Conservation (phyloP, 2,329 filamentous ascomycete genomes). For the Nemania diffusa region DNA sequence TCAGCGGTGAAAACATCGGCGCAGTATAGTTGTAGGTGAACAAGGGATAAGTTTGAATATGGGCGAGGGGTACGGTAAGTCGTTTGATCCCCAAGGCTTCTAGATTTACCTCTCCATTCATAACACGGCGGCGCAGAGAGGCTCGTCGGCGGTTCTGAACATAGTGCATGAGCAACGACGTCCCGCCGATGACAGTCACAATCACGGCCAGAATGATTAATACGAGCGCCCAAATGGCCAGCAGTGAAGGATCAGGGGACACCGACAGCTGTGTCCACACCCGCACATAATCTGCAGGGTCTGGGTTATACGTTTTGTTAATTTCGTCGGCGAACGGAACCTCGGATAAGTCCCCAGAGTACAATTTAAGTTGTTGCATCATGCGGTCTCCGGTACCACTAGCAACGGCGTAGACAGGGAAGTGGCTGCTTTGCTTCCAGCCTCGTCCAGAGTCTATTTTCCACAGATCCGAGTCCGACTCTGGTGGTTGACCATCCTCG, state of each 20-base stretch:
- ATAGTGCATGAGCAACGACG: conserved; percentile 78
- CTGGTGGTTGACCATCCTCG: conserved; percentile 70
- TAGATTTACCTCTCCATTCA: conserved; percentile 82
- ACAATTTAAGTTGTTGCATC: conserved; percentile 76
- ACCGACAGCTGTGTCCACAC: conserved; percentile 67
- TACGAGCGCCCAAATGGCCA: conserved; percentile 84
- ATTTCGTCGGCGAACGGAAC: conserved; percentile 69
- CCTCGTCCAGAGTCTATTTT: conserved; percentile 71
- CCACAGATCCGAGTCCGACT: conserved; percentile 74
- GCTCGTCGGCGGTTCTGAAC: conserved; percentile 77
- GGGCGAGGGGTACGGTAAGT: conserved; percentile 76
- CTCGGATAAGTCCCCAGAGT: conserved; percentile 78
- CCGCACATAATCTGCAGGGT: conserved; percentile 68
- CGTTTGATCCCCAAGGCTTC: conserved; percentile 87
- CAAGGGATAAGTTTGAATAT: conserved; percentile 79
- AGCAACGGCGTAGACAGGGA: conserved; percentile 85
- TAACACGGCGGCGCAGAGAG: conserved; percentile 75
- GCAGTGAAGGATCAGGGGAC: conserved; percentile 62
- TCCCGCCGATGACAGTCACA: conserved; percentile 71
- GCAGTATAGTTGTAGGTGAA: conserved; percentile 77
- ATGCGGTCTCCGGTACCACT: conserved; percentile 72
- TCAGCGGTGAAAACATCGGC: conserved; percentile 54
- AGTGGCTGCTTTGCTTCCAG: conserved; percentile 79
- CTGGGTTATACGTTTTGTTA: conserved; percentile 62
- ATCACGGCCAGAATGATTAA: conserved; percentile 77